These are phyloP conservation scores for Iberis amara DNA, from an alignment of 441 rosid species.

Conservation along the genomic window DNA sequence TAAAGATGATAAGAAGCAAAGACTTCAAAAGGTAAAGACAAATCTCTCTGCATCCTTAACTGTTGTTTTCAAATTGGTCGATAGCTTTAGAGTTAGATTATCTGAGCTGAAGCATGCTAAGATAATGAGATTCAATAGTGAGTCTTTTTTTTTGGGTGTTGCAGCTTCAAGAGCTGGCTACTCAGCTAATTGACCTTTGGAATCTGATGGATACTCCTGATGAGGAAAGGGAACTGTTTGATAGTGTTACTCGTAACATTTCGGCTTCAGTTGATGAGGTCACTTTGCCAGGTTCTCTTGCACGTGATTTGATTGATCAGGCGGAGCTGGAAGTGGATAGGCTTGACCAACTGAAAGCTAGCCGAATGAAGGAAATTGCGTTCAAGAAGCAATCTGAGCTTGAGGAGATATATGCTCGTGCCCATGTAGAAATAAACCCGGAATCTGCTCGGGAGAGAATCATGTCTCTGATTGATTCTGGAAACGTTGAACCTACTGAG, in stretches of 20 bases:
- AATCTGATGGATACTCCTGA: constrained; percentile 89
- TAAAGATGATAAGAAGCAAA: constrained; percentile 86
- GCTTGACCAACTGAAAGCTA: constrained; percentile 80
- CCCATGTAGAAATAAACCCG: constrained; percentile 70
- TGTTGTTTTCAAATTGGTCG: background rate
- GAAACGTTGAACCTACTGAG: constrained; percentile 75
- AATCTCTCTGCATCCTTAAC: background rate
- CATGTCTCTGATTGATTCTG: constrained; percentile 66
- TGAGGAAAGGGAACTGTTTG: constrained; percentile 77
- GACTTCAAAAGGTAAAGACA: constrained; percentile 67
- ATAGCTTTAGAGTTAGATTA: too few relatives aligned
- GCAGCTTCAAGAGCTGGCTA: constrained; percentile 91
- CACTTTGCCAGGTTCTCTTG: constrained; percentile 78
- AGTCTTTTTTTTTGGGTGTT: background rate
- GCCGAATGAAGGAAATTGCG: constrained; percentile 92
- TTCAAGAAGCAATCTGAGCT: constrained; percentile 80
- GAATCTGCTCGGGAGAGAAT: constrained; percentile 80
- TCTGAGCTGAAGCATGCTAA: constrained; percentile 4
- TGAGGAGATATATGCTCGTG: constrained; percentile 69
- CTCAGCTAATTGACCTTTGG: constrained; percentile 86
- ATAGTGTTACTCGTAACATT: constrained; percentile 82
- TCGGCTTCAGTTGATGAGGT: constrained; percentile 88
- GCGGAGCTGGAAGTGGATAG: constrained; percentile 88
- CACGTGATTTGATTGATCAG: constrained; percentile 85
- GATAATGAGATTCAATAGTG: background rate